A percentile compares a stretch with the other conserved stretches of the same genome.
Conservation (phyloP, 805 yeast genomes). For the Barnettozyma siamensis region DNA sequence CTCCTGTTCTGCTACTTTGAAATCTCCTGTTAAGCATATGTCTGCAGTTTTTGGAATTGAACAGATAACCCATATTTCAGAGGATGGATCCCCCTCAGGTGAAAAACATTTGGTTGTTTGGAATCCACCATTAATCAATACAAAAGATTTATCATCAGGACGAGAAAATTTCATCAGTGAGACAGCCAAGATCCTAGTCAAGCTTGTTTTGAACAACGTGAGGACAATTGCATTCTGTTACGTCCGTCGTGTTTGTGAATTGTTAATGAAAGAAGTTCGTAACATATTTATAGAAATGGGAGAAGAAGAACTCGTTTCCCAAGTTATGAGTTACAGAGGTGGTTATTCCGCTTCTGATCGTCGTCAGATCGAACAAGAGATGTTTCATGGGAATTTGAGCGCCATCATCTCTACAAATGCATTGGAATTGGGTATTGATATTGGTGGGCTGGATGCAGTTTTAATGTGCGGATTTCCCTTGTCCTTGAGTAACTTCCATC, state of each 20-base stretch:
- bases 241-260: slow-evolving; percentile 79
- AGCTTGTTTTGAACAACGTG: slow-evolving; percentile 55
- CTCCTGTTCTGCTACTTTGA: slow-evolving; percentile 92
- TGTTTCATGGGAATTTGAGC: slow-evolving; percentile 80
- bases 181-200: slow-evolving; percentile 67
- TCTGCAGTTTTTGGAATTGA: slow-evolving; percentile 65
- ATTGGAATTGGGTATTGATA: slow-evolving; percentile 90
- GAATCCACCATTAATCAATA: slow-evolving; percentile 73
- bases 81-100: slow-evolving; percentile 91
- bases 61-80: slow-evolving; percentile 47
- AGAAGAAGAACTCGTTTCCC: slow-evolving; percentile 42
- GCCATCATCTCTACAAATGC: slow-evolving; percentile 96
- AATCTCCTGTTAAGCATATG: slow-evolving; percentile 70
- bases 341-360: slow-evolving; percentile 88
- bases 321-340: slow-evolving; percentile 90
- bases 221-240: slow-evolving; percentile 89
- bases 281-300: slow-evolving; percentile 40
- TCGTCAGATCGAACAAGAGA: slow-evolving; percentile 77
- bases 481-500: slow-evolving; percentile 82
- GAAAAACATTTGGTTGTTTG: slow-evolving; percentile 70
- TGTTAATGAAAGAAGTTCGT: slow-evolving; percentile 78
- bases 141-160: slow-evolving; percentile 50
- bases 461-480: slow-evolving; percentile 89
- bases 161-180: slow-evolving; percentile 69
- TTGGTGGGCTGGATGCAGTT: slow-evolving; percentile 89